Base-by-base conservation (phyloP, 345 rosid genomes). In the Murraya koenigii region DNA sequence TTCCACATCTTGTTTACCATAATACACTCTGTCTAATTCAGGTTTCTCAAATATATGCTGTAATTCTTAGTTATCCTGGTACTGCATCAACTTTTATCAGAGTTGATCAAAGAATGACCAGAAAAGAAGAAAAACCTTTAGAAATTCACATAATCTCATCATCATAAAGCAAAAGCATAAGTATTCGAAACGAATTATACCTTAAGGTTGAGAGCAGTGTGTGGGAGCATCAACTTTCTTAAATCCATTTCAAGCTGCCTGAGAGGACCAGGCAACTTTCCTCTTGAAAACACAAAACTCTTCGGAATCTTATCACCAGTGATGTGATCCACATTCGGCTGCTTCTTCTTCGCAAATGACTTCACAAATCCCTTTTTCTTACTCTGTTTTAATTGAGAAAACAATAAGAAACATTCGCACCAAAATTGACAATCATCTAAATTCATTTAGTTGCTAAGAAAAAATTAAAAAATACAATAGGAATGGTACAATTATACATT, bases 211-310 rank as follows among this genome's bases (percentile, higher is more conserved):
- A 96, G 97, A 80, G 97, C 99, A 76, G 99, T 96, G 79, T 84
- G 88, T 1, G 98, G 99, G 77, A 92, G 97, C 98, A 96, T 96
- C 74, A 93, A 80, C 84, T 92, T 96, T 71, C 98, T 94, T 78
- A 96, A 81, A 80, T 96, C 97, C 95, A 91, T 86, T 84, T 91
- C 93, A 67, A 94, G 97, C 67, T 92, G 98, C 82, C 59, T 86
- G 68, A 96, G 92, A 62, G 92, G 75, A 35, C 84, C 88, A 33
- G 99, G 97, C 81, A 96, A 78, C 87, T 96, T 96, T 78, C 92
- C 97, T 72, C 98, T 87, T 1, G 98, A 85, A 77, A 93, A 94
- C 63, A 94, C 97, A 64, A 94, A 90, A 87, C 99, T 93, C 83
- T 87, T 94, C 0, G 96, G 99, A 61, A 93, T 85, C 86, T 94